Percentiles rank a stretch among this genome's conserved stretches.
Conservation (phyloP, 331 rosid species). For the Malus hybrid region DNA sequence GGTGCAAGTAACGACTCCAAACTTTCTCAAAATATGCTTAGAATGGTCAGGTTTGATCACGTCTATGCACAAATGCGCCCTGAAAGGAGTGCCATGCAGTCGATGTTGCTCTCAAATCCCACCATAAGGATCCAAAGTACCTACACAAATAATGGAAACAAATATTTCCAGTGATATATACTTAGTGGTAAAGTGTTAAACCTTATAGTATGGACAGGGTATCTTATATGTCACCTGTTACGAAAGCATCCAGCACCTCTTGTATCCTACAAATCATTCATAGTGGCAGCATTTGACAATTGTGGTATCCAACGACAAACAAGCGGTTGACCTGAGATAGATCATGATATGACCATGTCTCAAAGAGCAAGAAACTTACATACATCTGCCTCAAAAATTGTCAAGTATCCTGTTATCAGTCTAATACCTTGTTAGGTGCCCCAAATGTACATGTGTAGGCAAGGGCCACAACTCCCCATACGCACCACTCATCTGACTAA, state of each 20-base stretch:
- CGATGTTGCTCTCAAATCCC: neutral
- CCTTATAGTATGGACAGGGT: neutral
- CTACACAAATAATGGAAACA: neutral
- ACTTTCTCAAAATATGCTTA: neutral
- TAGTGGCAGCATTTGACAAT: neutral
- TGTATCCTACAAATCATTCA: neutral
- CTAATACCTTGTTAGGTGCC: neutral
- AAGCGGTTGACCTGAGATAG: neutral
- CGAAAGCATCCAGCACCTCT: neutral
- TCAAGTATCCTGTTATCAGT: neutral
- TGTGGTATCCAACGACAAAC: neutral
- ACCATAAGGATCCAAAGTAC: neutral
- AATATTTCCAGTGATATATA: neutral
- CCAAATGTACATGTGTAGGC: neutral
- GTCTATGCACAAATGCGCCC: neutral
- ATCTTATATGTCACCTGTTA: neutral
- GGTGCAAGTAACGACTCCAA: neutral
- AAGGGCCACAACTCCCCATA: neutral
- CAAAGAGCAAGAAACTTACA: no score
- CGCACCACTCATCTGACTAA: neutral
- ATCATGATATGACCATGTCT: no score
- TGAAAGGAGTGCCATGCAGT: neutral
- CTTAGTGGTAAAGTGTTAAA: neutral
- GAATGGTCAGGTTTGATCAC: neutral
- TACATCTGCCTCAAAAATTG: no score